These are phyloP conservation scores for Phialophora verrucosa DNA, from an alignment of 2,329 filamentous ascomycete species.

Conservation along the genomic window DNA sequence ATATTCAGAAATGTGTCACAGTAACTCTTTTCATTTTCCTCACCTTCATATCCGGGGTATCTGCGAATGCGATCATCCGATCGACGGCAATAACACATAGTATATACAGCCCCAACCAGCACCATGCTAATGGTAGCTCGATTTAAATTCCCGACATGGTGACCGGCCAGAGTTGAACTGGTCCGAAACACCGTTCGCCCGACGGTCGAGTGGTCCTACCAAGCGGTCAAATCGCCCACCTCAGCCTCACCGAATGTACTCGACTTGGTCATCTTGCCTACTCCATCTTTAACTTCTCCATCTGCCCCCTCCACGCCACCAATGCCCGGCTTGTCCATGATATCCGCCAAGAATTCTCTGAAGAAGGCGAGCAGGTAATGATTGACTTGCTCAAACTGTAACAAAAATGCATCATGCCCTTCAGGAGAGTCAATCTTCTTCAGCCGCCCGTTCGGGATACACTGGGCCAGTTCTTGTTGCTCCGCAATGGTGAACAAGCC, in stretches of 20 bases:
- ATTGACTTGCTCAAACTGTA: constrained; percentile 98
- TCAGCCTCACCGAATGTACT: constrained; percentile 96
- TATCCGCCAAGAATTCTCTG: constrained; percentile 79
- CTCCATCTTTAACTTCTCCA: constrained; percentile 51
- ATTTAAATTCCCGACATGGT: neutral
- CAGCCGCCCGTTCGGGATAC: constrained; percentile 76
- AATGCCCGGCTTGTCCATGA: constrained; percentile 71
- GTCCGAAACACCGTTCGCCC: constrained; percentile 13
- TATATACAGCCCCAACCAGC: constrained; percentile 26
- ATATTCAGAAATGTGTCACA: neutral
- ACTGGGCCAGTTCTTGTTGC: constrained; percentile 85
- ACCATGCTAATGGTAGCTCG: neutral
- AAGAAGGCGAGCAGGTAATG: constrained; percentile 83
- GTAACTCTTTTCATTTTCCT: constrained; percentile 4
- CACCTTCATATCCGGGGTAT: constrained; percentile 26
- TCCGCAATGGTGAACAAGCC: constrained; percentile 97
- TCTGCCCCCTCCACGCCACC: constrained; percentile 34
- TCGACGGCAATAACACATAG: constrained; percentile 36
- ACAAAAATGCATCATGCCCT: constrained; percentile 92
- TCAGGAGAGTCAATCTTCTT: constrained; percentile 92
- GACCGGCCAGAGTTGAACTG: constrained; percentile 39
- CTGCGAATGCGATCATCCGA: constrained; percentile 37
- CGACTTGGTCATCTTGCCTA: constrained; percentile 74
- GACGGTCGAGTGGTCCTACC: constrained; percentile 28
- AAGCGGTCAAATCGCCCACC: constrained; percentile 73